A percentile compares a stretch with the other conserved stretches of the same genome.
phyloP scores from a whole-genome alignment of 2,329 filamentous ascomycete species.

The Ramularia endophylla region DNA sequence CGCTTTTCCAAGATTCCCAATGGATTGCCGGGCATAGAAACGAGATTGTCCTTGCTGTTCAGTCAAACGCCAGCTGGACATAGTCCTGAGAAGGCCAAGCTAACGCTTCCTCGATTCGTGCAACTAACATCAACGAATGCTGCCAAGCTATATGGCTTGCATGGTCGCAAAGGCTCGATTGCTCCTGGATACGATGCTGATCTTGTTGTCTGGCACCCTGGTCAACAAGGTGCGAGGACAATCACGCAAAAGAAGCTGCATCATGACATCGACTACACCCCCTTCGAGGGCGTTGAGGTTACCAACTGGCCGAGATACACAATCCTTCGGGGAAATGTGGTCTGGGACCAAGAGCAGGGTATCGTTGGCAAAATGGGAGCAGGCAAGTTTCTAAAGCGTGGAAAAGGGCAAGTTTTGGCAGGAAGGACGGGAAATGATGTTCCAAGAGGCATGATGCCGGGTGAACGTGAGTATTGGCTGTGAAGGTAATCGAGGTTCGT shows the following conservation, averaged over 20 bases:
- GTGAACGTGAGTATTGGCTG: conserved; percentile 28
- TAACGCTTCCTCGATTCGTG: conserved; percentile 38
- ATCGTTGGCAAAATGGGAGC: conserved; percentile 32
- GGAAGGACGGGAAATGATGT: conserved; percentile 24
- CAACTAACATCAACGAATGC: conserved; percentile 41
- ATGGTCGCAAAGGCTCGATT: conserved; percentile 36
- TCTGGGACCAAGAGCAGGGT: conserved; percentile 53
- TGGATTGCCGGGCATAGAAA: conserved; percentile 40
- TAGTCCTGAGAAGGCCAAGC: conserved; percentile 18
- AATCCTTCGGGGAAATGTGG: conserved; percentile 51
- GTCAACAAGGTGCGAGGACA: conserved; percentile 19
- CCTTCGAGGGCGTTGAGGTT: conserved; percentile 53
- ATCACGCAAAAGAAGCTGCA: conserved; percentile 47
- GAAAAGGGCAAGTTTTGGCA: conserved; percentile 28
- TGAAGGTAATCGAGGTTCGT: conserved; percentile 6
- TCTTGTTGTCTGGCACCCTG: conserved; percentile 39
- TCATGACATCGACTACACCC: conserved; percentile 58
- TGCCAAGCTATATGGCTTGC: conserved; percentile 41
- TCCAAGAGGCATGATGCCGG: conserved; percentile 25
- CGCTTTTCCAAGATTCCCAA: conserved; percentile 40
- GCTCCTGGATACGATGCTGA: conserved; percentile 41
- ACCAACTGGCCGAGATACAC: conserved; percentile 59
- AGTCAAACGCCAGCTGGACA: conserved; percentile 27
- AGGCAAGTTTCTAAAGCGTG: conserved; percentile 34
- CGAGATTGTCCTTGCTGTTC: conserved; percentile 37